Evolutionary conservation across 225 moss, liverwort and hornwort genomes (phyloP).

Genomic region (Physcomitrium patens): DNA sequence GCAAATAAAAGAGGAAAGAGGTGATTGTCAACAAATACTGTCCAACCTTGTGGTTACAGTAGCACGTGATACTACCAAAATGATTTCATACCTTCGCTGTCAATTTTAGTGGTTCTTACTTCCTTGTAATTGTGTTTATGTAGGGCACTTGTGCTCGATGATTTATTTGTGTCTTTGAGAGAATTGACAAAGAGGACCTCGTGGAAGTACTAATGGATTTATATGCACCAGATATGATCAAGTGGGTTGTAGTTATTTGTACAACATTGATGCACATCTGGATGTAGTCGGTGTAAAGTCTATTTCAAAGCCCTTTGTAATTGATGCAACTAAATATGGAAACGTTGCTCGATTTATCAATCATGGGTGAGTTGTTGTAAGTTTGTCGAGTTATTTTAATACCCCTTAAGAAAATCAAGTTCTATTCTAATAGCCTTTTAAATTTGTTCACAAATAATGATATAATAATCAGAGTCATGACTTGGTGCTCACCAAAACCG

Average conservation of each 20-base stretch:
- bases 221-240: conserved; percentile 84
- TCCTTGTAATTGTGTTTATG: background rate
- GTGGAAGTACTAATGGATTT: conserved; percentile 34
- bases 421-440: background rate
- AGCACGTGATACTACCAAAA: background rate
- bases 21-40: conserved; percentile 37
- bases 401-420: background rate
- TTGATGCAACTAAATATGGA: conserved; percentile 93
- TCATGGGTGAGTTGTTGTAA: conserved; percentile 70
- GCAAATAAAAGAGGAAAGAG: conserved; percentile 96
- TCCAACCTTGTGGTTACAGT: background rate
- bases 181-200: conserved; percentile 15
- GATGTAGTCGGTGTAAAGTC: conserved; percentile 69
- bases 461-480: background rate
- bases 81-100: background rate
- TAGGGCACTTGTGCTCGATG: background rate
- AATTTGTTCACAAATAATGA: background rate
- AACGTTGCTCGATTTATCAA: conserved; percentile 98
- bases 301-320: conserved; percentile 81
- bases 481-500: background rate
- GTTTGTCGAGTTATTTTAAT: background rate
- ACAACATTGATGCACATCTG: conserved; percentile 96
- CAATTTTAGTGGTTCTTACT: background rate
- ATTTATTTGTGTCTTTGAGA: conserved; percentile 16
- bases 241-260: conserved; percentile 96